Conservation (phyloP, 257 asterid genomes). For the Lycium ferocissimum region DNA sequence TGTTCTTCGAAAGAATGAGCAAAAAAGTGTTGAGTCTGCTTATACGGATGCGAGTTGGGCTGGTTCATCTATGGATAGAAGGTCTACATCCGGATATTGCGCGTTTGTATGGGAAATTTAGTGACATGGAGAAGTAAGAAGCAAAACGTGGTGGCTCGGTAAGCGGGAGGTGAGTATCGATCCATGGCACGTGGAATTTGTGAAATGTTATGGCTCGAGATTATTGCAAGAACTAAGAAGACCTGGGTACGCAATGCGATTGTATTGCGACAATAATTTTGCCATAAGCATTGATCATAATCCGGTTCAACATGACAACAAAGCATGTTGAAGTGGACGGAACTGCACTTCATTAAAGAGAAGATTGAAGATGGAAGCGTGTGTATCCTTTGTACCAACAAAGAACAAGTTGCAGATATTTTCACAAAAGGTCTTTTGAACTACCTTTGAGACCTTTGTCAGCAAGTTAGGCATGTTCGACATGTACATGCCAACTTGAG, state of each 20-base stretch:
- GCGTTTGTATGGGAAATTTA: background rate
- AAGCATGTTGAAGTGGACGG: background rate
- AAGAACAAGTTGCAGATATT: too few relatives aligned
- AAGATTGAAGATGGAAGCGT: too few relatives aligned
- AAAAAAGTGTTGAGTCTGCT: background rate
- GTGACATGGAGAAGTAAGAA: background rate
- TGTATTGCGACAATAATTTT: background rate
- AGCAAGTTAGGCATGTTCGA: too few relatives aligned
- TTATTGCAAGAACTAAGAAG: background rate
- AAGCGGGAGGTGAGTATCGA: background rate
- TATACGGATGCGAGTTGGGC: background rate
- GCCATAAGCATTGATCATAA: background rate
- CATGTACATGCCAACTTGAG: too few relatives aligned
- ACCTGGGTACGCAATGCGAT: background rate
- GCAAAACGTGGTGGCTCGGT: background rate
- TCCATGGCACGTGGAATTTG: background rate
- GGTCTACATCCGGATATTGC: background rate
- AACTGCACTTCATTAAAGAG: too few relatives aligned
- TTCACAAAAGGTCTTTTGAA: too few relatives aligned
- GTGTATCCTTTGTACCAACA: too few relatives aligned
- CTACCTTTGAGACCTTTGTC: too few relatives aligned
- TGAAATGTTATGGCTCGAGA: background rate
- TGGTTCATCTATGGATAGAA: background rate
- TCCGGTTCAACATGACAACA: background rate
- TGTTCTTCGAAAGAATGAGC: background rate